Evolutionary conservation across 163 green algal species (phyloP), one percentile per base, ranked within the genome.

Genomic region (Scenedesmus sp.): DNA sequence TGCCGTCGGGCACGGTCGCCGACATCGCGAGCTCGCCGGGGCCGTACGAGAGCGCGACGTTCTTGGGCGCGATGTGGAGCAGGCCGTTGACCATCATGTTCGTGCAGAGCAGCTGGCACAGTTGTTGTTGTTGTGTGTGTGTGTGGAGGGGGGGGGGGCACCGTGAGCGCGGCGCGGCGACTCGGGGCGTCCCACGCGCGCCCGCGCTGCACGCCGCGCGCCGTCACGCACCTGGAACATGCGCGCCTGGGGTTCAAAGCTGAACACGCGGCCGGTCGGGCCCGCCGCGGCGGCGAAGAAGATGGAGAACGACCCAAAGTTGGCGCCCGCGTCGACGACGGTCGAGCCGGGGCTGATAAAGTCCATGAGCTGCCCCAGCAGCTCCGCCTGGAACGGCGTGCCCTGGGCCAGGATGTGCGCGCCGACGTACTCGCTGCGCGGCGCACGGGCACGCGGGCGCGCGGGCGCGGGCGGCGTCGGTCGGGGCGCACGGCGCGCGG

Each of bases 151-250:
- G n/a, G n/a, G n/a, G n/a, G n/a, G n/a, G n/a, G n/a, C n/a, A n/a
- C n/a, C n/a, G n/a, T n/a, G n/a, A n/a, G n/a, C n/a, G n/a, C n/a
- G n/a, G n/a, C n/a, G n/a, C n/a, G n/a, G n/a, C n/a, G n/a, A n/a
- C n/a, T n/a, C n/a, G n/a, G n/a, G n/a, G n/a, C n/a, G n/a, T n/a
- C n/a, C n/a, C n/a, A 18, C 48, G 15, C 18, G n/a, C n/a, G n/a
- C n/a, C n/a, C n/a, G n/a, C n/a, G n/a, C n/a, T n/a, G n/a, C n/a
- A n/a, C n/a, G n/a, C n/a, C n/a, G n/a, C n/a, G n/a, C n/a, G n/a
- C n/a, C n/a, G n/a, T n/a, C n/a, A n/a, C n/a, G n/a, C 22, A 75
- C 31, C 69, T 67, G 51, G 33, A 34, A 77, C 69, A 77, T 77
- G 4, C 34, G 29, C 3, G 7, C 7, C 54, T 77, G 69, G 1